Conservation (phyloP, 1,284 basidiomycete species). For the Ganoderma multipileum region DNA sequence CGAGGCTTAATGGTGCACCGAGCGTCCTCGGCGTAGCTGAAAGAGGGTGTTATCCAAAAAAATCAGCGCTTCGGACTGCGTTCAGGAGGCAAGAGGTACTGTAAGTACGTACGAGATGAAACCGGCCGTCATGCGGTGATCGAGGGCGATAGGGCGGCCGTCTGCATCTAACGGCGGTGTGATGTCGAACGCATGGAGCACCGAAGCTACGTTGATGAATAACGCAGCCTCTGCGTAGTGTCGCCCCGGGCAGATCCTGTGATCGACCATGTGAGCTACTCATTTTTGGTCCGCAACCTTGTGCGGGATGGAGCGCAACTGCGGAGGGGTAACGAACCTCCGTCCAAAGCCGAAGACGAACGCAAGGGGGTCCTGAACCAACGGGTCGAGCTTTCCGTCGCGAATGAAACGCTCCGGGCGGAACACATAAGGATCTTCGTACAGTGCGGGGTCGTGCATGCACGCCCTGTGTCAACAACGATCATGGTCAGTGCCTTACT, state of each 20-base stretch:
- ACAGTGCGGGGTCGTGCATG: constrained; percentile 9
- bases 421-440: constrained; percentile 9
- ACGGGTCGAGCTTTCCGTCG: constrained; percentile 2
- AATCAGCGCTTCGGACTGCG: no score
- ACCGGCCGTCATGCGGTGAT: background rate
- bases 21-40: constrained; percentile 8
- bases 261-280: background rate
- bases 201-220: constrained; percentile 12
- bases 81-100: no score
- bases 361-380: constrained; percentile 1
- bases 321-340: background rate
- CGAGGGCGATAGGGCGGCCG: background rate
- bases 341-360: constrained; percentile 18
- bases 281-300: background rate
- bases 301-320: background rate
- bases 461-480: constrained; percentile 1
- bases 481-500: background rate
- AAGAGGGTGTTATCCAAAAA: background rate
- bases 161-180: constrained; percentile 3
- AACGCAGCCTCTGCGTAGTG: constrained; percentile 7
- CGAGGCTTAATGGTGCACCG: constrained; percentile 16
- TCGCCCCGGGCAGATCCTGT: constrained; percentile 14
- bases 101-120: background rate
- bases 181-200: constrained; percentile 10
- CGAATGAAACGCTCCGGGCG: constrained; percentile 15